These are phyloP conservation scores for Rutstroemia sp. DNA, from an alignment of 2,329 filamentous ascomycete species.

Conservation along the genomic window DNA sequence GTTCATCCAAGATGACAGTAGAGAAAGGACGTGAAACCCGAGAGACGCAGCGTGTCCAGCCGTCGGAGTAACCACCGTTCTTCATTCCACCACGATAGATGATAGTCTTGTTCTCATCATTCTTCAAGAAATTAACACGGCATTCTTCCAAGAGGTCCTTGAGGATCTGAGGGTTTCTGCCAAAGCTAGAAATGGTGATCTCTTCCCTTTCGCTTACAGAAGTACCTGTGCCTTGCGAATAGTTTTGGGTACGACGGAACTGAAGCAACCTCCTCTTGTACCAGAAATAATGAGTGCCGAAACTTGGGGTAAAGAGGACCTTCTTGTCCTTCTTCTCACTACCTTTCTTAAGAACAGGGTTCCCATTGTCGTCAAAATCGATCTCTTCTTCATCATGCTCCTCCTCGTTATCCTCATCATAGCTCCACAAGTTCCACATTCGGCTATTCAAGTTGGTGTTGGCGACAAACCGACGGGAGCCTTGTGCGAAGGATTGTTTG, in stretches of 20 bases:
- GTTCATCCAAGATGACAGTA: constrained; percentile 56
- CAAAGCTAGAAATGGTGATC: constrained; percentile 53
- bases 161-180: constrained; percentile 50
- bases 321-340: constrained; percentile 35
- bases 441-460: constrained; percentile 53
- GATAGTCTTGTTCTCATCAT: constrained; percentile 54
- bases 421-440: constrained; percentile 39
- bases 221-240: constrained; percentile 35
- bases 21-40: constrained; percentile 54
- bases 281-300: constrained; percentile 63
- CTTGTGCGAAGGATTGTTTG: constrained; percentile 51
- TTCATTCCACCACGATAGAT: constrained; percentile 53
- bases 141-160: constrained; percentile 57
- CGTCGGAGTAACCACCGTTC: constrained; percentile 27
- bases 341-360: constrained; percentile 12
- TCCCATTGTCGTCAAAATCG: constrained; percentile 23
- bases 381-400: constrained; percentile 33
- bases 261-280: constrained; percentile 51
- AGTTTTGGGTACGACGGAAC: constrained; percentile 46
- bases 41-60: constrained; percentile 55
- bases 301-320: constrained; percentile 56
- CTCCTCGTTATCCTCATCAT: constrained; percentile 38
- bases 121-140: constrained; percentile 45
- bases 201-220: constrained; percentile 47
- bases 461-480: constrained; percentile 55